A percentile compares a stretch with the other conserved stretches of the same genome.
These are phyloP conservation scores for Plasmopara muralis DNA, from an alignment of 352 stramenopile genomes.

Conservation along the genomic window DNA sequence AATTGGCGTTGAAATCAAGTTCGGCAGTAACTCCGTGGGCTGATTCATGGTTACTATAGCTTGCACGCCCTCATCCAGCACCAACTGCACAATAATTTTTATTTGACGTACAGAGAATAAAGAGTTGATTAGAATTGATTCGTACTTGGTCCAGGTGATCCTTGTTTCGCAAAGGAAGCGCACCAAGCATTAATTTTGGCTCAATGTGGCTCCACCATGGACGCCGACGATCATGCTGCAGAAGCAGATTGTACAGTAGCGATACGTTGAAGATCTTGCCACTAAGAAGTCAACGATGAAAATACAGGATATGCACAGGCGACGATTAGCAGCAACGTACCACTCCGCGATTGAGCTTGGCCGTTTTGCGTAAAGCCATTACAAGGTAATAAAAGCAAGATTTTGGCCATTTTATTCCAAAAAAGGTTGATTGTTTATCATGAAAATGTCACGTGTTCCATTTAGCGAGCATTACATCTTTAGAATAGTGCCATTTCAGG, in stretches of 20 bases:
- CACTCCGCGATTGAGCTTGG: slow-evolving; percentile 25
- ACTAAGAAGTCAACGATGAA: slow-evolving; percentile 1
- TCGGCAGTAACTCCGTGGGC: slow-evolving; percentile 53
- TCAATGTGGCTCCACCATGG: slow-evolving; percentile 75
- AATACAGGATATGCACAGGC: background rate
- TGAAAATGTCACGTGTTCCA: too few relatives aligned
- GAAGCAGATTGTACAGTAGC: slow-evolving; percentile 65
- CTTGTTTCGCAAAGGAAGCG: slow-evolving; percentile 53
- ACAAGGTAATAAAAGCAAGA: background rate
- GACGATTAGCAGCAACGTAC: slow-evolving; percentile 12
- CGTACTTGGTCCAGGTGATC: slow-evolving; percentile 39
- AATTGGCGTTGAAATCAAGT: slow-evolving; percentile 53
- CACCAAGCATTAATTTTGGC: slow-evolving; percentile 55
- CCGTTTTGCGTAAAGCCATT: background rate
- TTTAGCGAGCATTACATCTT: too few relatives aligned
- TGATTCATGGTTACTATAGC: slow-evolving; percentile 82
- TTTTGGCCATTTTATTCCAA: too few relatives aligned
- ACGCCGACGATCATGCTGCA: slow-evolving; percentile 35
- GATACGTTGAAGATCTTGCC: slow-evolving; percentile 67
- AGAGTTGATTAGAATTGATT: background rate
- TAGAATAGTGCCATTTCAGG: too few relatives aligned
- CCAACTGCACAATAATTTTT: slow-evolving; percentile 25
- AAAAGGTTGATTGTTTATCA: too few relatives aligned
- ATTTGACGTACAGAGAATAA: background rate
- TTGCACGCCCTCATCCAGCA: slow-evolving; percentile 42